Conservation (phyloP, 192 early-diverging fungal species). For the Coemansia sp. region DNA sequence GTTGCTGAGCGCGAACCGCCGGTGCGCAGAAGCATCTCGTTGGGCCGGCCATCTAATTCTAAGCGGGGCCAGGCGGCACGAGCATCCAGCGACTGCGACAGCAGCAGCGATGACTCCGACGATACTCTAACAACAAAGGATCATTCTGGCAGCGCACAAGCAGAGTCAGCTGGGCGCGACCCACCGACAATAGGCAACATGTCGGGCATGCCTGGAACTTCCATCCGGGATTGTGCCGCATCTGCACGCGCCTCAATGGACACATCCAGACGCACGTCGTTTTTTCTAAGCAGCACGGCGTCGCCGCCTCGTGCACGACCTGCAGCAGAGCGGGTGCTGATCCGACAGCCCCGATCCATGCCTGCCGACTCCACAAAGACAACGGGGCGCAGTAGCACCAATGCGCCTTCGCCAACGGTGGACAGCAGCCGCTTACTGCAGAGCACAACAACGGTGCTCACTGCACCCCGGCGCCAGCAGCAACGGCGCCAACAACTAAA, state of each 20-base stretch:
- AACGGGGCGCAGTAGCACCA: background rate
- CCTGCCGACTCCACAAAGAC: background rate
- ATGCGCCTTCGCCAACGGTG: background rate
- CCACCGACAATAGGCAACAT: slow-evolving; percentile 5
- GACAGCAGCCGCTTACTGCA: slow-evolving; percentile 4
- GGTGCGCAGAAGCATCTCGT: background rate
- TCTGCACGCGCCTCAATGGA: slow-evolving; percentile 1
- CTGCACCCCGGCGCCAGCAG: slow-evolving; percentile 1
- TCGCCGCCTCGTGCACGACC: background rate
- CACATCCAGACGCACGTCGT: slow-evolving; percentile 2
- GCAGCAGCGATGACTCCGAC: slow-evolving; percentile 45
- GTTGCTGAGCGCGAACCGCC: slow-evolving; percentile 6
- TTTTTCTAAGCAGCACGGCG: slow-evolving; percentile 5
- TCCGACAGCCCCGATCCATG: slow-evolving; percentile 1
- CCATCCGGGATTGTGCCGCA: slow-evolving; percentile 8
- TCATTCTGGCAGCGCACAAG: background rate
- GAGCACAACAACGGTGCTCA: slow-evolving; percentile 9
- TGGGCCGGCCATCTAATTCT: slow-evolving; percentile 4
- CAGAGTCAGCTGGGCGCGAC: slow-evolving; percentile 13
- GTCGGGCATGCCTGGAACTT: slow-evolving; percentile 12
- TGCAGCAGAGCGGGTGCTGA: slow-evolving; percentile 1
- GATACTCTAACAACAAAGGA: slow-evolving; percentile 35
- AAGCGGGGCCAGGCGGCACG: slow-evolving; percentile 10
- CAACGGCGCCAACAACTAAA: slow-evolving; percentile 25
- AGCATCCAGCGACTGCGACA: slow-evolving; percentile 14